Conservation (phyloP, 177 flowering plant genomes). For the Vitis hybrid region DNA sequence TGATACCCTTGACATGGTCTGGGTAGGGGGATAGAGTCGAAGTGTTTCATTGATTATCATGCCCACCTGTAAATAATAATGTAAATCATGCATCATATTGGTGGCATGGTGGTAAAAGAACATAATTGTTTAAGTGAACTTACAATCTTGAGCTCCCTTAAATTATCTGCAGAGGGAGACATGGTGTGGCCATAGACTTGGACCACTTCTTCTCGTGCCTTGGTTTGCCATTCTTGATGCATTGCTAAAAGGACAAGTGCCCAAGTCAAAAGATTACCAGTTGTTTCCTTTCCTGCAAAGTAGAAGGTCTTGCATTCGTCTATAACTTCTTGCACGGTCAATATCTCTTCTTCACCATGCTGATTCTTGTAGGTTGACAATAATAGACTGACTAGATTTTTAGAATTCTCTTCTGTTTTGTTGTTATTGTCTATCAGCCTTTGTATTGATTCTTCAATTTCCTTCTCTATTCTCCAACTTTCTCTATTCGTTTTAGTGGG, state of each 20-base stretch:
- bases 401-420: slow-evolving; percentile 32
- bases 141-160: slow-evolving; percentile 57
- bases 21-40: slow-evolving; percentile 3
- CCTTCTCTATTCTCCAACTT: slow-evolving; percentile 59
- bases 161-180: slow-evolving; percentile 45
- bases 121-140: slow-evolving; percentile 15
- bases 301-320: slow-evolving; percentile 84
- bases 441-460: slow-evolving; percentile 38
- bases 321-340: slow-evolving; percentile 54
- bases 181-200: slow-evolving; percentile 24
- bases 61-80: too few relatives aligned
- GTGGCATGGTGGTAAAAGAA: too few relatives aligned
- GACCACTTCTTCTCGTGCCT: slow-evolving; percentile 61
- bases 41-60: too few relatives aligned
- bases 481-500: slow-evolving; percentile 58
- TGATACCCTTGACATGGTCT: not conserved
- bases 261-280: slow-evolving; percentile 68
- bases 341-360: slow-evolving; percentile 34
- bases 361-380: slow-evolving; percentile 39
- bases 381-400: slow-evolving; percentile 44
- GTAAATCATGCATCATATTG: too few relatives aligned
- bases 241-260: slow-evolving; percentile 52
- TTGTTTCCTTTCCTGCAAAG: slow-evolving; percentile 77
- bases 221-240: slow-evolving; percentile 77
- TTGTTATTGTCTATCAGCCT: slow-evolving; percentile 34